Evolutionary conservation across 2,329 filamentous ascomycete species (phyloP), one percentile per base, ranked within the genome.

Genomic region (Aspergillus brasiliensis): DNA sequence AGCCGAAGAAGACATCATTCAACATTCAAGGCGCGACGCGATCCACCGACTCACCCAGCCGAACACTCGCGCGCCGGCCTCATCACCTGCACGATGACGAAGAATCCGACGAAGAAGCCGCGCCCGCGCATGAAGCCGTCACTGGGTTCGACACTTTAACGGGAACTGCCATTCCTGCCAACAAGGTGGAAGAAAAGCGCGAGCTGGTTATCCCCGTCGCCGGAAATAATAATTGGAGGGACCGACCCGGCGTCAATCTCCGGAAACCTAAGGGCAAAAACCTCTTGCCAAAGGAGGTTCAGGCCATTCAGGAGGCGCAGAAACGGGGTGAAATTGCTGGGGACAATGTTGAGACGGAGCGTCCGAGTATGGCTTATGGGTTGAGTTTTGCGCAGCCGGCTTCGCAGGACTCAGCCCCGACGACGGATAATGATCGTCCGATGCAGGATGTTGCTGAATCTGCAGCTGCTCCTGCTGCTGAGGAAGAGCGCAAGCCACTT

Each of bases 131-230:
- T 13, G 78, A 85, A 66, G 76, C 75, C 53, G 83, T 86, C 23
- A 81, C 81, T 5, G 83, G 83, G 27, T 87, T 85, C 69, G 83
- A 86, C 70, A 75, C 75, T 2, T 71, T 67, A 40, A 75, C 76
- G 1, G 77, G 77, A 19, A 74, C 69, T 21, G 75, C 73, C 3
- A 75, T 80, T 42, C 67, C 71, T 3, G 70, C 67, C 75, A 60
- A 86, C 78, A 62, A 67, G 7, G 62, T 77, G 62, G 62, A 80
- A 70, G 68, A 81, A 80, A 76, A 77, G 40, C 81, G 89, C 70
- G 86, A 89, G 65, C 86, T 92, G 80, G 92, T 94, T 71, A 86
- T 86, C 31, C 88, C 91, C 71, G 90, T 92, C 62, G 90, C 91
- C 77, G 91, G 88, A 70, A 88, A 86, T 72, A 97, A 97, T 74